These are phyloP conservation scores for Venturia aucupariae DNA, from an alignment of 2,329 filamentous ascomycete genomes.

Conservation along the genomic window DNA sequence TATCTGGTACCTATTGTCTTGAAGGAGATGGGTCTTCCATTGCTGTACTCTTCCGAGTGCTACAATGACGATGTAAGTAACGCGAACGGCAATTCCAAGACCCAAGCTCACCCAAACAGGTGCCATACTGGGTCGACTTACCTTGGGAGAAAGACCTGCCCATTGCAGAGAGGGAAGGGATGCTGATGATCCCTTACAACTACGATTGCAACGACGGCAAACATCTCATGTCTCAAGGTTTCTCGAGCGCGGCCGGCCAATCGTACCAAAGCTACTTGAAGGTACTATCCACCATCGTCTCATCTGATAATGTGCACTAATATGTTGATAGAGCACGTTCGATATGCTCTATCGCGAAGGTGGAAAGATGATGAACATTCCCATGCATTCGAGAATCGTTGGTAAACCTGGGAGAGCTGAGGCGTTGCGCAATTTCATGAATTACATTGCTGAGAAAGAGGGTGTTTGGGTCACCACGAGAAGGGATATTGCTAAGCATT, in stretches of 20 bases:
- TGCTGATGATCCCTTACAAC: constrained; percentile 45
- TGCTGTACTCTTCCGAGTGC: constrained; percentile 20
- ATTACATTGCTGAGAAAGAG: constrained; percentile 44
- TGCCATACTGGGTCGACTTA: constrained; percentile 38
- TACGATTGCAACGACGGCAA: constrained; percentile 50
- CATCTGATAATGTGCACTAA: not conserved
- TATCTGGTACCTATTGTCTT: constrained; percentile 22
- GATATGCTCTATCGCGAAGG: constrained; percentile 47
- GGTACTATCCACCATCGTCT: not conserved
- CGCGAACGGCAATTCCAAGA: not conserved
- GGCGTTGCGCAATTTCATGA: constrained; percentile 44
- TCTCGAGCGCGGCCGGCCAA: constrained; percentile 32
- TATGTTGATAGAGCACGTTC: constrained; percentile 32
- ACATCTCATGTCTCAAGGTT: constrained; percentile 36
- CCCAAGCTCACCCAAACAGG: not conserved
- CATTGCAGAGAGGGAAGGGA: constrained; percentile 31
- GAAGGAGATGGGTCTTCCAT: constrained; percentile 22
- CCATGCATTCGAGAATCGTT: constrained; percentile 44
- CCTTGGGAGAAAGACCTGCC: constrained; percentile 33
- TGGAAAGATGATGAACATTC: constrained; percentile 50
- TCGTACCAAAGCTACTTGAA: constrained; percentile 39
- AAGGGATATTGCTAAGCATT: constrained; percentile 43
- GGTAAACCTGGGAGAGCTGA: constrained; percentile 44
- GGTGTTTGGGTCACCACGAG: constrained; percentile 46
- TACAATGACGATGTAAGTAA: constrained; percentile 25